These are phyloP conservation scores for Rhodamnia argentea DNA, from an alignment of 345 rosid genomes.

Conservation along the genomic window DNA sequence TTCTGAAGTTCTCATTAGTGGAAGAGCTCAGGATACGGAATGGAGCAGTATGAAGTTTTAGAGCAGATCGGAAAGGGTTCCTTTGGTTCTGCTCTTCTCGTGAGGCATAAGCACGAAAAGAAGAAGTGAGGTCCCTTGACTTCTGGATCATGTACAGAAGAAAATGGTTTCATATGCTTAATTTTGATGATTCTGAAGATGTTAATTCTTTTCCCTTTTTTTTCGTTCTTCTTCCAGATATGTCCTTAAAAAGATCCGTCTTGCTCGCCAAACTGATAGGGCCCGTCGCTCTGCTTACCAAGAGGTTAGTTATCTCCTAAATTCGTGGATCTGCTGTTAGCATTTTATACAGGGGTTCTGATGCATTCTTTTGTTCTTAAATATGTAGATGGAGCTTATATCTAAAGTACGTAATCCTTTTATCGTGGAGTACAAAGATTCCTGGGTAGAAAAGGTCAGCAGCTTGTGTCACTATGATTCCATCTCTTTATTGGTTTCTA, in stretches of 20 bases:
- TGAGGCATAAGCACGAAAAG: constrained; percentile 88
- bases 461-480: background rate
- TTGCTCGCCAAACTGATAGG: constrained; percentile 93
- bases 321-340: background rate
- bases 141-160: background rate
- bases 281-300: constrained; percentile 91
- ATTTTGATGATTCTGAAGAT: background rate
- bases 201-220: background rate
- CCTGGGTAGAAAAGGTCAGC: constrained; percentile 94
- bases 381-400: constrained; percentile 81
- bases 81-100: constrained; percentile 96
- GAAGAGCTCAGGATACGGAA: constrained; percentile 2
- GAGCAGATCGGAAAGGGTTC: constrained; percentile 97
- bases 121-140: constrained; percentile 49
- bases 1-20: background rate
- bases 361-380: constrained; percentile 4
- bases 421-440: constrained; percentile 94
- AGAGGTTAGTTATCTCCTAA: constrained; percentile 39
- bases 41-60: constrained; percentile 90
- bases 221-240: constrained; percentile 33
- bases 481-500: background rate
- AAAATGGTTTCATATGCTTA: background rate
- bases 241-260: constrained; percentile 89
- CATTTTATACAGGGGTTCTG: background rate
- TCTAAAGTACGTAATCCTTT: constrained; percentile 78